phyloP scores from a whole-genome alignment of 2,329 filamentous ascomycete genomes.

The Fusarium longipes region DNA sequence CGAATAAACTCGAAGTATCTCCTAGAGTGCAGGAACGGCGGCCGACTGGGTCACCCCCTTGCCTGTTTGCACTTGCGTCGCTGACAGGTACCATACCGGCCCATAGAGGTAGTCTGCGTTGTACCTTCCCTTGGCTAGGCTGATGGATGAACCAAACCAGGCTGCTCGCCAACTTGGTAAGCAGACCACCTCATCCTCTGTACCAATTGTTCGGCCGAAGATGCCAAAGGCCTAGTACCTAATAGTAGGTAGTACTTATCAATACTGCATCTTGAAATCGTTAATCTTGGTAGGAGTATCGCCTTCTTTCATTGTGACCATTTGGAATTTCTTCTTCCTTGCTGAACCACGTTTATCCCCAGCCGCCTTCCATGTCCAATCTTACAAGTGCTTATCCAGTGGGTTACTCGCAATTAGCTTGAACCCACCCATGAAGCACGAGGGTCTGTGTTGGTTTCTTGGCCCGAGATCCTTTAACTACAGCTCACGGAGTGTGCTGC shows the following conservation, averaged over 20 bases:
- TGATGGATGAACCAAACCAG: neutral
- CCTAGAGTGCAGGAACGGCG: slow-evolving; percentile 20
- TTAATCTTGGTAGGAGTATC: neutral
- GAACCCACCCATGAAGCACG: slow-evolving; percentile 17
- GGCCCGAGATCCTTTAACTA: neutral
- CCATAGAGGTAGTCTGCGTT: neutral
- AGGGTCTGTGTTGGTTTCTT: slow-evolving; percentile 1
- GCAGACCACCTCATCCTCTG: neutral
- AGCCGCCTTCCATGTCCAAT: neutral
- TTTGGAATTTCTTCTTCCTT: neutral
- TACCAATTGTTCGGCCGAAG: neutral
- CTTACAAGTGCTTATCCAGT: slow-evolving; percentile 23
- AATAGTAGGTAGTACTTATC: no score
- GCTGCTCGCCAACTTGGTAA: slow-evolving; percentile 1
- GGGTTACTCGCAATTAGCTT: neutral
- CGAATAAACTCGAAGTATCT: slow-evolving; percentile 9
- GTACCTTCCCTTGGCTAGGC: neutral
- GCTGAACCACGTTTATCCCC: slow-evolving; percentile 1
- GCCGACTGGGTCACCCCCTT: slow-evolving; percentile 19
- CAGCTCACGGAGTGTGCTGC: neutral
- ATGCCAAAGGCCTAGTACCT: neutral
- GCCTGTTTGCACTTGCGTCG: slow-evolving; percentile 16
- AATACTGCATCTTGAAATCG: neutral
- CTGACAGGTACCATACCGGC: slow-evolving; percentile 27
- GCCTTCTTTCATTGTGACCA: neutral